Base-by-base conservation (phyloP, 768 basidiomycete species). In the Leccinum variicolor region DNA sequence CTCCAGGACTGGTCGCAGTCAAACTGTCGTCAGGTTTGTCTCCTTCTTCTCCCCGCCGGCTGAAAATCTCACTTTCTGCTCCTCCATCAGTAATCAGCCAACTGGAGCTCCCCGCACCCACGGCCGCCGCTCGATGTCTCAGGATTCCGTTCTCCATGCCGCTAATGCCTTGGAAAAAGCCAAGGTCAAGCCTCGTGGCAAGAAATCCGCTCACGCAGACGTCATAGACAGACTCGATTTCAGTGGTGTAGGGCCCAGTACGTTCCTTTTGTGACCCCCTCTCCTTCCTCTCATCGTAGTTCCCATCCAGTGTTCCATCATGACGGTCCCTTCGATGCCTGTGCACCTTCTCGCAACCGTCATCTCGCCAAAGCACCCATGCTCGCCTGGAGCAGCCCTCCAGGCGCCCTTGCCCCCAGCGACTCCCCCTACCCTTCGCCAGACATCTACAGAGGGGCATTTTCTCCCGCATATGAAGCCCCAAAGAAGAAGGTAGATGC, bases 291-390 rank as follows among this genome's bases (percentile, higher is more conserved):
- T 57, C 59, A 55, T 49, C 43, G 19, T 53, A 33, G 52, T 55
- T 25, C 28, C 54, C 53, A 26, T 28, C 53, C 62, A 94, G 92
- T 90, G 84, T 90, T 94, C 75, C 92, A 94, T 67, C 92, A 94
- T 66, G 92, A 94, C 66, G 92, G 92, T 29, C 92, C 92, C 13
- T 94, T 94, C 70, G 92, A 94, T 68, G 92, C 92, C 28, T 93
- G 91, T 68, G 92, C 92, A 3, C 92, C 92, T 1, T 93, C 92
- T 49, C 88, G 92, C 66, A 94, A 94, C 75, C 83, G 84, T 48
- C 84, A 90, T 64, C 85, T 81, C 63, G 83, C 80, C 67, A 86
- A 84, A 68, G 92, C 92, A 10, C 92, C 92, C 49, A 87, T 94
- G 84, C 78, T 85, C 61, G 89, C 92, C 26, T 94, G 90, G 90